These are phyloP conservation scores for Westerdykella aurantiaca DNA, from an alignment of 2,329 filamentous ascomycete genomes.

Conservation along the genomic window DNA sequence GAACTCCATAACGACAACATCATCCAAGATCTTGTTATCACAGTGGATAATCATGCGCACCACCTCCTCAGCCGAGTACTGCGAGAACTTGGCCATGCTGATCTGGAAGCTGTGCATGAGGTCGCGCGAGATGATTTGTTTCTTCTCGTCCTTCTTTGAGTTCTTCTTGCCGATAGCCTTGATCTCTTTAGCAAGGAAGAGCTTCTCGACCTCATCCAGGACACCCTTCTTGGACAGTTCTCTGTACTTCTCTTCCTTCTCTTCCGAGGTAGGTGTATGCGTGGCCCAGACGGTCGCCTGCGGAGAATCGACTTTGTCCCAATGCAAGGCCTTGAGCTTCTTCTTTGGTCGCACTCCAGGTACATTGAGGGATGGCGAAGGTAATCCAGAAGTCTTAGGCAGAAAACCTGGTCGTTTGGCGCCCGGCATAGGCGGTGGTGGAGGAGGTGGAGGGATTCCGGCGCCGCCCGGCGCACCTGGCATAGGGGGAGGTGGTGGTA, in stretches of 20 bases:
- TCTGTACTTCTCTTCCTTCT: constrained; percentile 90
- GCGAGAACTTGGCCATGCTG: constrained; percentile 88
- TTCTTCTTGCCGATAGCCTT: constrained; percentile 69
- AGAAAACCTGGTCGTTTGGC: constrained; percentile 65
- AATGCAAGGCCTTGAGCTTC: constrained; percentile 98
- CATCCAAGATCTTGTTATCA: constrained; percentile 81
- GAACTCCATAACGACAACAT: constrained; percentile 92
- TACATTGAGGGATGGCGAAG: constrained; percentile 58
- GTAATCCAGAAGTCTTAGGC: constrained; percentile 53
- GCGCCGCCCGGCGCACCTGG: constrained; percentile 40
- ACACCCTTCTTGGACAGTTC: constrained; percentile 93
- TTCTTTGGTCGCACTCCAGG: constrained; percentile 89
- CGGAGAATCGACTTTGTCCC: constrained; percentile 95
- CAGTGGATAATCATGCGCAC: constrained; percentile 94
- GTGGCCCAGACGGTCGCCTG: constrained; percentile 89
- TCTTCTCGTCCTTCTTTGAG: constrained; percentile 87
- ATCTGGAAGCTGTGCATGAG: constrained; percentile 58
- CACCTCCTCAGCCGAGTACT: constrained; percentile 73
- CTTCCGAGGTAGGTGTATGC: constrained; percentile 77
- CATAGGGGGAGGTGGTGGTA: constrained; percentile 46
- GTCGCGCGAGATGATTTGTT: constrained; percentile 90
- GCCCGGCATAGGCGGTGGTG: constrained; percentile 56
- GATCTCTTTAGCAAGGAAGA: constrained; percentile 96
- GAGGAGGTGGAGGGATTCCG: constrained; percentile 44
- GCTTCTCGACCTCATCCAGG: constrained; percentile 91